Conservation (phyloP, 148 eudicot genomes). For the Spergularia bocconei region DNA sequence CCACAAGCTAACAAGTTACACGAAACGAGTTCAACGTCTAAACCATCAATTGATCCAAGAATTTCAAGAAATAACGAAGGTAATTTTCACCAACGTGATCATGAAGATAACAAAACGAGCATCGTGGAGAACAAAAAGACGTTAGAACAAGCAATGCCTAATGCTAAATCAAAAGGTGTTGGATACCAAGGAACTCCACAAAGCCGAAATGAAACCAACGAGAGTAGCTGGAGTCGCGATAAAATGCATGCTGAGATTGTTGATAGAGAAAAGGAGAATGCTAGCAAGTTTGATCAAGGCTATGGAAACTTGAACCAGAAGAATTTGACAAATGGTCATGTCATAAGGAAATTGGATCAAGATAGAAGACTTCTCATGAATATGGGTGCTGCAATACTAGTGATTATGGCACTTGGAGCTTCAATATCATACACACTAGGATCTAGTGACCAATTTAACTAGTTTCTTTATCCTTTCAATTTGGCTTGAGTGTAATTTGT, state of each 20-base stretch:
- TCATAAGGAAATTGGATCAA: constrained; percentile 31
- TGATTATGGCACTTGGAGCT: constrained; percentile 54
- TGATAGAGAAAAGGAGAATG: neutral
- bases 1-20: neutral
- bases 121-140: no score
- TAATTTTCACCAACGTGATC: neutral
- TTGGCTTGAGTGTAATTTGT: neutral
- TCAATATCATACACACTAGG: constrained; percentile 43
- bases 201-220: neutral
- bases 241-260: neutral
- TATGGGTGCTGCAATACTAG: constrained; percentile 55
- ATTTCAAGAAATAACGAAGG: neutral
- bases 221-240: neutral
- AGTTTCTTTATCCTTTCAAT: neutral
- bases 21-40: neutral
- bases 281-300: neutral
- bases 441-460: neutral
- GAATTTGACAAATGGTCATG: neutral
- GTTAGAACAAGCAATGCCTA: neutral
- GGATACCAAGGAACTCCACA: neutral
- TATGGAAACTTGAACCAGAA: constrained; percentile 5
- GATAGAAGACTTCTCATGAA: constrained; percentile 51
- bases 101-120: neutral
- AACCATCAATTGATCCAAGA: neutral
- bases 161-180: neutral